Evolutionary conservation across 345 rosid species (phyloP).

Genomic region (Atalantia buxifolia): DNA sequence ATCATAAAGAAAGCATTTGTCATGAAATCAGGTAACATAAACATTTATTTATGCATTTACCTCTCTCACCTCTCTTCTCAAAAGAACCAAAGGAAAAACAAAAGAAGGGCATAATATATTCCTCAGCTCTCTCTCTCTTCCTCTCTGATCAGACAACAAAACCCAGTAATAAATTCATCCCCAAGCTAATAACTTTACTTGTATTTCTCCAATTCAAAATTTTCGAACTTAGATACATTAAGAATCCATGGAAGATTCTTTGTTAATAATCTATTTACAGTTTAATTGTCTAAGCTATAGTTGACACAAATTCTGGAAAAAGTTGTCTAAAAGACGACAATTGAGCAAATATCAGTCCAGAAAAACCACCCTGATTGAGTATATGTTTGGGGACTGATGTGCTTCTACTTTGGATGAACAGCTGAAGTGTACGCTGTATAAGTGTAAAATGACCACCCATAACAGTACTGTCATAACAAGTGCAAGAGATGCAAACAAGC

Average conservation of each 20-base stretch:
- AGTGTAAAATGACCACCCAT: neutral
- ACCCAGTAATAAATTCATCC: neutral
- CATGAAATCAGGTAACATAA: slow-evolving; percentile 63
- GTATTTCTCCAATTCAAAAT: neutral
- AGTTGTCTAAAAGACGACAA: neutral
- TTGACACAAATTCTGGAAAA: neutral
- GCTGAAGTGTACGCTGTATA: neutral
- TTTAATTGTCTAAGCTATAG: neutral
- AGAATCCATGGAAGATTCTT: neutral
- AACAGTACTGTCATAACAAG: neutral
- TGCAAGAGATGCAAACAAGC: neutral
- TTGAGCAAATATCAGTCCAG: neutral
- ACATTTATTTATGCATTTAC: slow-evolving; percentile 58
- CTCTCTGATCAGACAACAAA: neutral
- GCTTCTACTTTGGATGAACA: neutral
- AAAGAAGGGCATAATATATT: neutral
- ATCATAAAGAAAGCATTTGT: slow-evolving; percentile 89
- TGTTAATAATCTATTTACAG: neutral
- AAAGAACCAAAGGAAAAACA: slow-evolving; percentile 8
- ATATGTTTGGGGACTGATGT: neutral
- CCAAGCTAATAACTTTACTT: neutral
- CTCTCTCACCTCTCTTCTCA: slow-evolving; percentile 43
- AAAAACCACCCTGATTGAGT: neutral
- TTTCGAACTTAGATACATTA: neutral
- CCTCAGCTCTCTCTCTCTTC: neutral